These are phyloP conservation scores for Pouteria campechiana DNA, from an alignment of 179 eudicot species.

Conservation along the genomic window DNA sequence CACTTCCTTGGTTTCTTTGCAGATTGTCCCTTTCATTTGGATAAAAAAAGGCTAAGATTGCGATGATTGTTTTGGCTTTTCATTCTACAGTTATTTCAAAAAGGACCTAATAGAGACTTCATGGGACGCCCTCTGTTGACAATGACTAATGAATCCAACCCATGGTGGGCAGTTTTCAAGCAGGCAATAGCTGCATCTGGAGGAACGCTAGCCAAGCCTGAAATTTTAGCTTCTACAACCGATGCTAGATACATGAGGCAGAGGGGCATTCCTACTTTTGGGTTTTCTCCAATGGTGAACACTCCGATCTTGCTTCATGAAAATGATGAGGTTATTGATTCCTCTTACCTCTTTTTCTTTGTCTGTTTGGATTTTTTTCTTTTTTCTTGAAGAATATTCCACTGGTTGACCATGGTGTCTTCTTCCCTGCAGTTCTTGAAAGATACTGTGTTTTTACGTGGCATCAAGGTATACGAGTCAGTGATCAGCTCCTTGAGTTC, in stretches of 20 bases:
- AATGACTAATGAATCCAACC: constrained; percentile 55
- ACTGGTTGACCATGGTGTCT: too few species aligned
- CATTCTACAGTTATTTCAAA: constrained; percentile 57
- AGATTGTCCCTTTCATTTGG: too few species aligned
- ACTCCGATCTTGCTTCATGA: constrained; percentile 79
- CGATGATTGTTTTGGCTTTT: too few species aligned
- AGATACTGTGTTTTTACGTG: constrained; percentile 51
- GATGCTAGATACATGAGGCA: constrained; percentile 64
- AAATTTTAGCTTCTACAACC: constrained; percentile 74
- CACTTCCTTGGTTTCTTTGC: too few species aligned
- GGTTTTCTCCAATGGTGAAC: constrained; percentile 87
- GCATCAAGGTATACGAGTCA: constrained; percentile 59
- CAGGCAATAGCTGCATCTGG: constrained; percentile 60
- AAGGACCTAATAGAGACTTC: constrained; percentile 52
- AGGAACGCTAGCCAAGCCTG: constrained; percentile 74
- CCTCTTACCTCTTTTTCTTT: neutral
- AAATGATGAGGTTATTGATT: constrained; percentile 56
- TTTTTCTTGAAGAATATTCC: neutral
- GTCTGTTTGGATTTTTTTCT: neutral
- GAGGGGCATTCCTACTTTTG: constrained; percentile 63
- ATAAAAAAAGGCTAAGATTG: too few species aligned
- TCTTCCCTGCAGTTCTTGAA: constrained; percentile 40
- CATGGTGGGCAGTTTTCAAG: constrained; percentile 79
- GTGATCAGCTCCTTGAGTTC: constrained; percentile 67
- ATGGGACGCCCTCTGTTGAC: constrained; percentile 77